These are phyloP conservation scores for Leucaena leucocephala DNA, from an alignment of 306 rosid genomes.

Conservation along the genomic window DNA sequence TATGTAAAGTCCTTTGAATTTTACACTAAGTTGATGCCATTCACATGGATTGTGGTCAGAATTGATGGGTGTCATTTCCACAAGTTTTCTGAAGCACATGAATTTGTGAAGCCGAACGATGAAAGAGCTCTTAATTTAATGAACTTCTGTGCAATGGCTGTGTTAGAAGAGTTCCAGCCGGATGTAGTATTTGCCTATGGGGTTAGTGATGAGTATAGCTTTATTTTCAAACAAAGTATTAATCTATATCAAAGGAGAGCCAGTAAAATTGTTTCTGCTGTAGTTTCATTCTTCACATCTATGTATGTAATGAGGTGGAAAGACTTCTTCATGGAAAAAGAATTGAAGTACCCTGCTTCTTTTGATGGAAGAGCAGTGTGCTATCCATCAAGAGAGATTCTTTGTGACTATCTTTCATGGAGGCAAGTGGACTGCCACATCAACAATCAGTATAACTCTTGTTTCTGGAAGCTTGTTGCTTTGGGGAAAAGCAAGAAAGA, in stretches of 20 bases:
- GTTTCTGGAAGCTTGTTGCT: conserved; percentile 88
- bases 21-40: conserved; percentile 66
- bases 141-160: conserved; percentile 77
- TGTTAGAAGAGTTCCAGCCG: conserved; percentile 61
- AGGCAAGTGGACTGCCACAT: conserved; percentile 96
- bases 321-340: conserved; percentile 52
- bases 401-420: conserved; percentile 82
- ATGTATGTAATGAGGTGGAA: conserved; percentile 66
- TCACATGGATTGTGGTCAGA: conserved; percentile 75
- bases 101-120: conserved; percentile 88
- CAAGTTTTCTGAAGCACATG: conserved; percentile 71
- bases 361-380: conserved; percentile 89
- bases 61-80: conserved; percentile 92
- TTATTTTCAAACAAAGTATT: conserved; percentile 64
- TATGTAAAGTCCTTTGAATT: conserved; percentile 70
- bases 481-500: conserved; percentile 74
- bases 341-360: conserved; percentile 64
- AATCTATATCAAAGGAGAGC: conserved; percentile 58
- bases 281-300: conserved; percentile 77
- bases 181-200: conserved; percentile 80
- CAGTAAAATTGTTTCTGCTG: conserved; percentile 58
- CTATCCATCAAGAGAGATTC: conserved; percentile 72
- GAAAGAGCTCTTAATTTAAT: conserved; percentile 77
- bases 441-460: conserved; percentile 87
- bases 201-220: conserved; percentile 85